Percentiles rank a stretch among this genome's conserved stretches.
Evolutionary conservation across 306 rosid species (phyloP).

Genomic region (Quillaja saponaria): DNA sequence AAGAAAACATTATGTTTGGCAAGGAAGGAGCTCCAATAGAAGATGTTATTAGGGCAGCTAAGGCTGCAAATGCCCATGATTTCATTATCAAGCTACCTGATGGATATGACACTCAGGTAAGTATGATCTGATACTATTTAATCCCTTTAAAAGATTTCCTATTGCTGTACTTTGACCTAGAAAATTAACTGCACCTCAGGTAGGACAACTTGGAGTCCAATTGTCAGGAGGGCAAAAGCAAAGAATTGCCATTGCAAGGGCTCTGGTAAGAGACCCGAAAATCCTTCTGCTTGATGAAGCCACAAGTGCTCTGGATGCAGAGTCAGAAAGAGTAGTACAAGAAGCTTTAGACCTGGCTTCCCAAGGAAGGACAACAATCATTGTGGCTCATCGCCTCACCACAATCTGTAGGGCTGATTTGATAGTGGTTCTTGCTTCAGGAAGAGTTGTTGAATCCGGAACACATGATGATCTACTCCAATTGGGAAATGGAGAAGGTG

Average conservation of each 20-base stretch:
- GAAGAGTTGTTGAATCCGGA: slow-evolving; percentile 68
- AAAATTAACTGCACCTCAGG: slow-evolving; percentile 36
- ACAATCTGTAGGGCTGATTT: slow-evolving; percentile 60
- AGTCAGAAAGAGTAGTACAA: slow-evolving; percentile 68
- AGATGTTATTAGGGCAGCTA: slow-evolving; percentile 53
- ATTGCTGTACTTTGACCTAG: slow-evolving; percentile 6
- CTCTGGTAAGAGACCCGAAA: slow-evolving; percentile 68
- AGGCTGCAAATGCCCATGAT: slow-evolving; percentile 82
- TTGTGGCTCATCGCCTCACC: slow-evolving; percentile 77
- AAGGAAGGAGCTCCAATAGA: slow-evolving; percentile 72
- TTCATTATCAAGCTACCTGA: slow-evolving; percentile 62
- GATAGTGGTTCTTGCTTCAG: slow-evolving; percentile 70
- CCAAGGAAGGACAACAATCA: slow-evolving; percentile 70
- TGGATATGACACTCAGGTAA: slow-evolving; percentile 76
- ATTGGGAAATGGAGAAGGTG: slow-evolving; percentile 50
- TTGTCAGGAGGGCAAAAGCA: slow-evolving; percentile 89
- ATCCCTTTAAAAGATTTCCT: background rate
- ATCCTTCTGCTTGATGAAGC: slow-evolving; percentile 88
- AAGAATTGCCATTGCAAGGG: slow-evolving; percentile 89
- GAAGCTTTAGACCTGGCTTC: slow-evolving; percentile 77
- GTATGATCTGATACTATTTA: slow-evolving; percentile 4
- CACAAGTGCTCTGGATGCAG: slow-evolving; percentile 85
- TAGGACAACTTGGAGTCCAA: slow-evolving; percentile 80
- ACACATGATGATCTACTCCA: slow-evolving; percentile 63
- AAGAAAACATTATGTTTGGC: slow-evolving; percentile 76